phyloP scores from a whole-genome alignment of 73 alveolate species.

The Paramecium biaurelia region DNA sequence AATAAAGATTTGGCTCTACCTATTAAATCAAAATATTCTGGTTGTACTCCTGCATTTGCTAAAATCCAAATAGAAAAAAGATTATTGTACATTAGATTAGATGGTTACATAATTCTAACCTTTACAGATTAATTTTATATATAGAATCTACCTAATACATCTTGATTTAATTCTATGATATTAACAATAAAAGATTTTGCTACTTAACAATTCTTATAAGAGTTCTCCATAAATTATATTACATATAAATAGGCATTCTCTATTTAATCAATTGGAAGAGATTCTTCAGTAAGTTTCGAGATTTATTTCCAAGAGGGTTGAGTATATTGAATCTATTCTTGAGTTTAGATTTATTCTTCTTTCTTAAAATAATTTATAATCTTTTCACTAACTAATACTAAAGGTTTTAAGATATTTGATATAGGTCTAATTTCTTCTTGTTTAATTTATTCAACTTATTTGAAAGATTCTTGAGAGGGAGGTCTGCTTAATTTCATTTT shows the following conservation, averaged over 20 bases:
- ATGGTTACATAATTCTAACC: slow-evolving; percentile 32
- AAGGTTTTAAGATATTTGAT: background rate
- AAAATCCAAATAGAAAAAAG: background rate
- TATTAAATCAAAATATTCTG: background rate
- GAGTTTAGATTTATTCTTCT: background rate
- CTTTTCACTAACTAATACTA: background rate
- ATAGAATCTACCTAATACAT: background rate
- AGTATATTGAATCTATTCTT: background rate
- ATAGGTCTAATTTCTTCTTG: background rate
- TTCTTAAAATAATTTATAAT: background rate
- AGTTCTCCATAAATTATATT: background rate
- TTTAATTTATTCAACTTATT: background rate
- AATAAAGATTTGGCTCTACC: background rate
- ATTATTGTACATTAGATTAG: background rate
- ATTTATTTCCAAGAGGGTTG: background rate
- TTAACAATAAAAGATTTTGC: slow-evolving; percentile 39
- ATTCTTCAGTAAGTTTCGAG: background rate
- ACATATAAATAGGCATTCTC: background rate
- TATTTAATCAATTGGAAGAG: background rate
- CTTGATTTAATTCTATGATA: slow-evolving; percentile 18
- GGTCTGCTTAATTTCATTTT: slow-evolving; percentile 28
- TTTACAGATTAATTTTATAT: background rate
- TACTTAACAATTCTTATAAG: slow-evolving; percentile 23
- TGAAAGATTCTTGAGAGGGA: background rate
- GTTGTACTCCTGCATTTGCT: slow-evolving; percentile 1